Conservation (phyloP, 768 basidiomycete genomes). For the Mycena crocata region DNA sequence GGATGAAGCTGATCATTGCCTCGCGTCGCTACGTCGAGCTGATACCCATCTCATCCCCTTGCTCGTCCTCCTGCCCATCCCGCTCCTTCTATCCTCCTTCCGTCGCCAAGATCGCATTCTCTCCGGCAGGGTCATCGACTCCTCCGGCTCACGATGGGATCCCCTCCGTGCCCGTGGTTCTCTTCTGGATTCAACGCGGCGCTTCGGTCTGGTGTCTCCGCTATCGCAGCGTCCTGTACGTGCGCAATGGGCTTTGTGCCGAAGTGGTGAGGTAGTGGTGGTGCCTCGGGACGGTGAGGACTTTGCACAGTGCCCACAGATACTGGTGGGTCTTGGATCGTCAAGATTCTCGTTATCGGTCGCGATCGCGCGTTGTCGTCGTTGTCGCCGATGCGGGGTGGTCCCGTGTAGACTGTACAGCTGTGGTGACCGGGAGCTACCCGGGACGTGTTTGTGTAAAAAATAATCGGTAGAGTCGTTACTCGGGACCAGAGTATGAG, state of each 20-base stretch:
- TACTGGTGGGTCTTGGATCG: background rate
- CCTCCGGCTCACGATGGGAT: constrained; percentile 1
- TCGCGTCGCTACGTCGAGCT: background rate
- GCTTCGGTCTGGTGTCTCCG: background rate
- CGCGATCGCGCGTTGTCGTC: too few species aligned
- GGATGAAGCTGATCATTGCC: constrained; percentile 4
- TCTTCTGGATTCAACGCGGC: constrained; percentile 1
- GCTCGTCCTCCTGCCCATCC: background rate
- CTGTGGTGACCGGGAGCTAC: constrained; percentile 3
- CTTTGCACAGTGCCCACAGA: constrained; percentile 2
- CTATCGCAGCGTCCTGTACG: background rate
- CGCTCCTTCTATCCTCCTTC: background rate
- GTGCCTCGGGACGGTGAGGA: constrained; percentile 3
- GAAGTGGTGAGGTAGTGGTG: background rate
- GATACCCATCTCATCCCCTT: background rate
- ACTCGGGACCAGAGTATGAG: too few species aligned
- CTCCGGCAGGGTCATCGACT: constrained; percentile 4
- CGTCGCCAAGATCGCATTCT: constrained; percentile 2
- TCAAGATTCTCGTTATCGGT: too few species aligned
- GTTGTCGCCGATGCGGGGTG: background rate
- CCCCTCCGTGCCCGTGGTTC: background rate
- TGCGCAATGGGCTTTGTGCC: background rate
- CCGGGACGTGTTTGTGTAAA: constrained; percentile 5
- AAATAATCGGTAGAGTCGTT: too few species aligned
- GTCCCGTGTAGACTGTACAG: constrained; percentile 4